Conservation (phyloP, 2,329 filamentous ascomycete species). For the Stromatinia cepivora region DNA sequence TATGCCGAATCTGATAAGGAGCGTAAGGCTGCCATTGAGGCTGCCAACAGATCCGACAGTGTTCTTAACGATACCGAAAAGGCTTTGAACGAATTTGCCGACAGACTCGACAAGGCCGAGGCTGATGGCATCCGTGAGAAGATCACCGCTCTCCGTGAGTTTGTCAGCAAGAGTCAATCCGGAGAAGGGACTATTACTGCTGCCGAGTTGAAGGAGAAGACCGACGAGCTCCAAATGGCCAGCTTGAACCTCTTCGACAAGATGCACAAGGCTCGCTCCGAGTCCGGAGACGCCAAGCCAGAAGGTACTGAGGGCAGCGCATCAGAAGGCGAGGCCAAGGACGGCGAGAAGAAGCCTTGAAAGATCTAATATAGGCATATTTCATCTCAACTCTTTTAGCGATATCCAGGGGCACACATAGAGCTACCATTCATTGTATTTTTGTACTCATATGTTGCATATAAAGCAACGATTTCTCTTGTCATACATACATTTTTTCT, state of each 20-base stretch:
- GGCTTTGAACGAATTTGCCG: slow-evolving; percentile 93
- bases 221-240: slow-evolving; percentile 93
- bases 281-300: slow-evolving; percentile 57
- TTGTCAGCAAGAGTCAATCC: slow-evolving; percentile 90
- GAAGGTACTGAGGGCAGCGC: slow-evolving; percentile 47
- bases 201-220: slow-evolving; percentile 97
- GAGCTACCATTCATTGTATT: slow-evolving; percentile 39
- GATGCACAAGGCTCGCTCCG: slow-evolving; percentile 94
- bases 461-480: slow-evolving; percentile 39
- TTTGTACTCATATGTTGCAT: slow-evolving; percentile 42
- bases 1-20: slow-evolving; percentile 95
- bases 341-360: slow-evolving; percentile 64
- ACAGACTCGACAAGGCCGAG: slow-evolving; percentile 96
- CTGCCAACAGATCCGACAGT: slow-evolving; percentile 95
- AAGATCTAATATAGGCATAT: slow-evolving; percentile 33
- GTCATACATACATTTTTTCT: slow-evolving; percentile 37
- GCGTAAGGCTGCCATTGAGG: slow-evolving; percentile 92
- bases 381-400: slow-evolving; percentile 36
- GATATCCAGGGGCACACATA: slow-evolving; percentile 40
- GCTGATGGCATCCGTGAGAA: slow-evolving; percentile 92
- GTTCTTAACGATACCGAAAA: slow-evolving; percentile 98
- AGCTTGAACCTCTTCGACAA: slow-evolving; percentile 98
- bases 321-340: slow-evolving; percentile 72
- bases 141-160: slow-evolving; percentile 81
- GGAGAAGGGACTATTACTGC: slow-evolving; percentile 85